Evolutionary conservation across 345 rosid genomes (phyloP).

Genomic region (Ceriops tagal): DNA sequence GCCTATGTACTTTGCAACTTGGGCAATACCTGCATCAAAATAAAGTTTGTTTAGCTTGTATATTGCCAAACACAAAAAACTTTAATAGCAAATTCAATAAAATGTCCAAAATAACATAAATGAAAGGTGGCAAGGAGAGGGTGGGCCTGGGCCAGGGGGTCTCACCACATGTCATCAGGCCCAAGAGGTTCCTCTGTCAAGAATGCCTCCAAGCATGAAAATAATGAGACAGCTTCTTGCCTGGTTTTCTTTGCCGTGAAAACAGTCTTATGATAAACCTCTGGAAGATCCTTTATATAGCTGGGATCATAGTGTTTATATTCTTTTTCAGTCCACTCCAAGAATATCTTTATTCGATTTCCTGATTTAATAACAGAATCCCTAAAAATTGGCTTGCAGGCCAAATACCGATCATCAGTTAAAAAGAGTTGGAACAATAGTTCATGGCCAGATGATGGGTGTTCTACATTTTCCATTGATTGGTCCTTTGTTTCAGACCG

Average conservation of each 20-base stretch:
- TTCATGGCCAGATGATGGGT: slow-evolving; percentile 30
- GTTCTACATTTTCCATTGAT: slow-evolving; percentile 32
- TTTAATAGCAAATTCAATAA: not conserved
- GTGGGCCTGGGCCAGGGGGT: not conserved
- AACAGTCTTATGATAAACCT: slow-evolving; percentile 54
- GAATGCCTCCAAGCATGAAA: slow-evolving; percentile 93
- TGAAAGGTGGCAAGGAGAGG: not conserved
- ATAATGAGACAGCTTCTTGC: slow-evolving; percentile 74
- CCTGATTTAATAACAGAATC: slow-evolving; percentile 49
- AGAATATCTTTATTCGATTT: slow-evolving; percentile 39
- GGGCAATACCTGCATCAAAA: slow-evolving; percentile 76
- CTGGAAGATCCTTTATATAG: slow-evolving; percentile 75
- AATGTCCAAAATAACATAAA: not conserved
- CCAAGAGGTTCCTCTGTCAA: slow-evolving; percentile 92
- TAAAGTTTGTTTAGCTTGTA: slow-evolving; percentile 1
- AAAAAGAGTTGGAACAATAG: slow-evolving; percentile 42
- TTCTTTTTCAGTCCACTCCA: slow-evolving; percentile 71
- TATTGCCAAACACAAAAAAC: not conserved
- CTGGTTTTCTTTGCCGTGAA: slow-evolving; percentile 64
- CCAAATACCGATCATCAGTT: slow-evolving; percentile 34
- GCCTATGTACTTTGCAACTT: slow-evolving; percentile 79
- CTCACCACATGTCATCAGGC: slow-evolving; percentile 94
- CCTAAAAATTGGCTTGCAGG: slow-evolving; percentile 42
- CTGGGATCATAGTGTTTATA: slow-evolving; percentile 60
- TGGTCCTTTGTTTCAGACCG: slow-evolving; percentile 26